Conservation (phyloP, 768 basidiomycete species). For the Boletus pseudo-olivaceus region DNA sequence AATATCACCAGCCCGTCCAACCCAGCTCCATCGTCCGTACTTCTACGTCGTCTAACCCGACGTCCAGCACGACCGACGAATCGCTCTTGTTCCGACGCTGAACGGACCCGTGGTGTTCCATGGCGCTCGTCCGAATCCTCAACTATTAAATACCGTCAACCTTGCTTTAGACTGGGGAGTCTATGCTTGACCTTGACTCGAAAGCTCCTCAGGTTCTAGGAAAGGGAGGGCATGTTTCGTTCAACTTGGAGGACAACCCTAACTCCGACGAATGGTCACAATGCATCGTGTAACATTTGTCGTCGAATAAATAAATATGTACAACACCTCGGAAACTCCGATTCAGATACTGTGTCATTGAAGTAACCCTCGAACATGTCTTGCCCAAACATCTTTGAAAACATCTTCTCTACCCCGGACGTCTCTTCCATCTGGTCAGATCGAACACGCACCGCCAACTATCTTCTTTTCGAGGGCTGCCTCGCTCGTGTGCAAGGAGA, state of each 20-base stretch:
- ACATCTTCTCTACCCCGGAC: conserved; percentile 38
- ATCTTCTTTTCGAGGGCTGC: conserved; percentile 30
- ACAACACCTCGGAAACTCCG: too few species aligned
- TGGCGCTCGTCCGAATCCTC: background rate
- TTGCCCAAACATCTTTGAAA: conserved; percentile 32
- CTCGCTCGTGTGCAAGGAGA: conserved; percentile 39
- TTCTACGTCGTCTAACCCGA: too few species aligned
- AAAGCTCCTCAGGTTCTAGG: too few species aligned
- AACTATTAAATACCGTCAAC: background rate
- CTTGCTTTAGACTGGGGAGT: background rate
- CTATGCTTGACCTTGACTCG: too few species aligned
- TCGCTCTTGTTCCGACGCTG: background rate
- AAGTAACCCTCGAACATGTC: background rate
- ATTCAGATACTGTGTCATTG: too few species aligned
- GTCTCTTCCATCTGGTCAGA: conserved; percentile 43
- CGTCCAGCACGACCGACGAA: background rate
- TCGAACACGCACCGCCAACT: conserved; percentile 18
- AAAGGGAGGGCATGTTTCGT: too few species aligned
- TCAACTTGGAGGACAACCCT: too few species aligned
- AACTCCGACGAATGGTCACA: too few species aligned
- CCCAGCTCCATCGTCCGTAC: too few species aligned
- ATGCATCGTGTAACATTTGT: too few species aligned
- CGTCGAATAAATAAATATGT: too few species aligned
- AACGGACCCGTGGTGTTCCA: background rate
- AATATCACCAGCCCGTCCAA: too few species aligned